Percentiles rank a stretch among this genome's conserved stretches.
Conservation (phyloP, 2,329 filamentous ascomycete species). For the Verticillium nonalfalfae region DNA sequence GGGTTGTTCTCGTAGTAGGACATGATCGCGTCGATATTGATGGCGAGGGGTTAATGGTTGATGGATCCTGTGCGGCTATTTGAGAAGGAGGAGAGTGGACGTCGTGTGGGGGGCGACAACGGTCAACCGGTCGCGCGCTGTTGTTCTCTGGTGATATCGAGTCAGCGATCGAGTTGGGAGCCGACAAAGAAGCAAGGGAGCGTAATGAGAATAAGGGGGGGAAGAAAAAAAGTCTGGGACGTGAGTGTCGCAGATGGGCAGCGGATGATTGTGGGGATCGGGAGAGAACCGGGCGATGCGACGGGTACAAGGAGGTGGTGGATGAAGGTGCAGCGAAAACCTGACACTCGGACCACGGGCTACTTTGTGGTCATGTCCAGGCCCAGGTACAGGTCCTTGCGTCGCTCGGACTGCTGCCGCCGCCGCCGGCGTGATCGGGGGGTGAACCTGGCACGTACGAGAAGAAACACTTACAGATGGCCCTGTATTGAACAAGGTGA, state of each 20-base stretch:
- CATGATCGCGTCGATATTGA: constrained; percentile 20
- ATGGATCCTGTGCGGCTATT: not conserved
- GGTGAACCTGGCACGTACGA: not conserved
- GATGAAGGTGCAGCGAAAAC: not conserved
- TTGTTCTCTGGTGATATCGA: not conserved
- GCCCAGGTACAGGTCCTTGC: not conserved
- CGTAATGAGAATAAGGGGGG: not conserved
- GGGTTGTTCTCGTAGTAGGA: constrained; percentile 38
- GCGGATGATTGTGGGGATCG: constrained; percentile 1
- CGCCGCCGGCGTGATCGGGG: not conserved
- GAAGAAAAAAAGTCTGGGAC: constrained; percentile 1
- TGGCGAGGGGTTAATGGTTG: not conserved
- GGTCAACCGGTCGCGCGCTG: not conserved
- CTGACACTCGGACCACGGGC: not conserved
- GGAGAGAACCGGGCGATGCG: constrained; percentile 2
- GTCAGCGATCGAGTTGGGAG: not conserved
- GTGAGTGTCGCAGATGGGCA: constrained; percentile 1
- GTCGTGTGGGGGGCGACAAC: not conserved
- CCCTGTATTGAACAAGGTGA: not conserved
- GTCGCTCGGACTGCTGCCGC: not conserved
- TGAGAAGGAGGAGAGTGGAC: not conserved
- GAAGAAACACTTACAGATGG: not conserved
- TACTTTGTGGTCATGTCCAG: not conserved
- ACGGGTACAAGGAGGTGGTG: not conserved
- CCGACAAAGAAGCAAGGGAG: constrained; percentile 1